Evolutionary conservation across 2,329 filamentous ascomycete genomes (phyloP).

Genomic region (Colletotrichum tabaci): DNA sequence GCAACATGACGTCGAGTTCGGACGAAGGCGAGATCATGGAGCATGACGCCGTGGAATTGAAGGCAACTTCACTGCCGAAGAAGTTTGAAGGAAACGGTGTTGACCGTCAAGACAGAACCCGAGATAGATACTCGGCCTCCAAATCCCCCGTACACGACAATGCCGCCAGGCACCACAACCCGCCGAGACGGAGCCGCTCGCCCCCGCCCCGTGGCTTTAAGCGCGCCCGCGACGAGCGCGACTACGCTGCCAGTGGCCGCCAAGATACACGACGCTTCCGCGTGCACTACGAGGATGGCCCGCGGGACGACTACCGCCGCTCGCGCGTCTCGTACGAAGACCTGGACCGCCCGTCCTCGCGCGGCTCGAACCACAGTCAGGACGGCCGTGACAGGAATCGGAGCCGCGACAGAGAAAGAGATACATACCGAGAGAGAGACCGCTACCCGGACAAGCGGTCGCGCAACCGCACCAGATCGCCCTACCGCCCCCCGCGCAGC

Average conservation of each 20-base stretch:
- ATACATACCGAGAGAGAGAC: slow-evolving; percentile 51
- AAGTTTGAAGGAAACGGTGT: slow-evolving; percentile 83
- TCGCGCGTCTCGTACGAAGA: slow-evolving; percentile 69
- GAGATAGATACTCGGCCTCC: slow-evolving; percentile 69
- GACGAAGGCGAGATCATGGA: slow-evolving; percentile 92
- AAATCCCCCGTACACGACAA: slow-evolving; percentile 69
- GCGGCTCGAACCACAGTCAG: slow-evolving; percentile 60
- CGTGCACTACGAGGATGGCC: slow-evolving; percentile 73
- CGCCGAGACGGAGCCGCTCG: slow-evolving; percentile 59
- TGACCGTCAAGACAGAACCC: slow-evolving; percentile 93
- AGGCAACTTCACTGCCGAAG: slow-evolving; percentile 90
- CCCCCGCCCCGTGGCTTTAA: slow-evolving; percentile 78
- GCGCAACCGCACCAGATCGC: slow-evolving; percentile 69
- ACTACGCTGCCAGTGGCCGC: slow-evolving; percentile 57
- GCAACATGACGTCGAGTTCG: slow-evolving; percentile 68
- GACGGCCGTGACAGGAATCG: slow-evolving; percentile 67
- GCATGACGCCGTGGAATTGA: slow-evolving; percentile 74
- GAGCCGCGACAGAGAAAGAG: slow-evolving; percentile 50
- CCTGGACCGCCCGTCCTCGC: slow-evolving; percentile 66
- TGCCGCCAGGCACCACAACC: slow-evolving; percentile 59
- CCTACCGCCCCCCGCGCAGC: slow-evolving; percentile 57
- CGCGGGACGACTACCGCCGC: slow-evolving; percentile 62
- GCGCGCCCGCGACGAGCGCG: slow-evolving; percentile 75
- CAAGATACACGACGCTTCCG: slow-evolving; percentile 73
- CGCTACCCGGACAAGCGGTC: slow-evolving; percentile 67